Base-by-base conservation (phyloP, 148 eudicot species). In the Talinum fruticosum region DNA sequence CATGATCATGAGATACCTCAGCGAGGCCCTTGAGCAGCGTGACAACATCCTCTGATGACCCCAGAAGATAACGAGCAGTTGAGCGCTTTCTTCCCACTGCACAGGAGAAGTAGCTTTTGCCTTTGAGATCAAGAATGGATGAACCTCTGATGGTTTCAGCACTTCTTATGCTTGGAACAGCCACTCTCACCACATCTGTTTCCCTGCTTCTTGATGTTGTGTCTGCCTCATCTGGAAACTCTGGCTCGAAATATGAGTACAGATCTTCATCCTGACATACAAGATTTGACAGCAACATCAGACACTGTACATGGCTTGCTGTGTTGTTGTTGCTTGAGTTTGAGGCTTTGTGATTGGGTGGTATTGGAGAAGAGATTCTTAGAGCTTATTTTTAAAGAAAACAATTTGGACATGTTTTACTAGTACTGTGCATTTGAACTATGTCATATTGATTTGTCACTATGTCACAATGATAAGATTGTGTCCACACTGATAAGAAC, bases 221-320 rank as follows among this genome's bases (percentile, higher is more conserved):
- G 34, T 78, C 74, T 66, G 79, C 66, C 36, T 79, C 85, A 38
- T 75, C 24, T 10, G 89, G 87, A 36, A 78, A 71, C 82, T 87
- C 89, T 72, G 97, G 94, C 83, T 90, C 94, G 28, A 92, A 92
- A 76, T 88, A 92, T 12, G 86, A 79, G 33, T 90, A 92, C 13
- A 92, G 74, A 77, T 90, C 94, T 80, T 92, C 94, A 24, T 92
- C 97, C 97, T 92, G 57, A 51, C 7, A 41, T 0, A 14, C 7
- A 41, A 41, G 47, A 41, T 8, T 41, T 10, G 13, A 10, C 12
- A 10, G 12, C 1, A 0, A 0, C 3, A 41, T 3, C 13, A 41
- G 8, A 41, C 14, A 14, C 41, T 37, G 41, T 37, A 37, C 3
- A 7, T 2, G 7, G 41, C 7, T 37, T 37, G 41, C 41, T 2